Evolutionary conservation across 2,329 filamentous ascomycete genomes (phyloP), one percentile per base, ranked within the genome.

Genomic region (Sporothrix curviconia): DNA sequence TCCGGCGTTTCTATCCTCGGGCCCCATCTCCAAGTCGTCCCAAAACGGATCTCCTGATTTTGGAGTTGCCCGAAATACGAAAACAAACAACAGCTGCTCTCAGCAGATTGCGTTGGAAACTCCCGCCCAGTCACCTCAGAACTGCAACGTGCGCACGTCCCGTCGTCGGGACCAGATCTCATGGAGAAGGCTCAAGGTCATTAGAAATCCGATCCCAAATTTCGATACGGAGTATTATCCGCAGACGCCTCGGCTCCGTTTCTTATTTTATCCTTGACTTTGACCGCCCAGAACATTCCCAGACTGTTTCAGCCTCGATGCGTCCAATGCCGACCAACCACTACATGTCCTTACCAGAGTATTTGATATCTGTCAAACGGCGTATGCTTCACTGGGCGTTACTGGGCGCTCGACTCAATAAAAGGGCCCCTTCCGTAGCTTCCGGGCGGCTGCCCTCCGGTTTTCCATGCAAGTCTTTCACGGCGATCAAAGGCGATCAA

Each of bases 321-420:
- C 12, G 25, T 24, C 32, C 51, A 55, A 51, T 58, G 36, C n/a
- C n/a, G n/a, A n/a, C 56, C 56, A 58, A 55, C 51, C 56, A 37
- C 56, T 30, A 36, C 44, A 5, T 49, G 43, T 37, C 43, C 53
- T 40, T 42, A 24, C 46, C 28, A 32, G 19, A 36, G 54, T 46
- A 46, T 55, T 55, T 55, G 42, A 17, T 28, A 44, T 44, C n/a
- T n/a, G n/a, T n/a, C n/a, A n/a, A n/a, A n/a, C n/a, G n/a, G n/a
- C n/a, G n/a, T n/a, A n/a, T 37, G n/a, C 19, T 7, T 25, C 30
- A 4, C 47, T n/a, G 30, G 17, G 19, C 17, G 19, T 49, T 14
- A n/a, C n/a, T n/a, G n/a, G n/a, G n/a, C n/a, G n/a, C n/a, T n/a
- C n/a, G n/a, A n/a, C n/a, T n/a, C n/a, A n/a, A n/a, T n/a, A n/a